phyloP scores from a whole-genome alignment of 78 protist species.

The Fonticula alba region DNA sequence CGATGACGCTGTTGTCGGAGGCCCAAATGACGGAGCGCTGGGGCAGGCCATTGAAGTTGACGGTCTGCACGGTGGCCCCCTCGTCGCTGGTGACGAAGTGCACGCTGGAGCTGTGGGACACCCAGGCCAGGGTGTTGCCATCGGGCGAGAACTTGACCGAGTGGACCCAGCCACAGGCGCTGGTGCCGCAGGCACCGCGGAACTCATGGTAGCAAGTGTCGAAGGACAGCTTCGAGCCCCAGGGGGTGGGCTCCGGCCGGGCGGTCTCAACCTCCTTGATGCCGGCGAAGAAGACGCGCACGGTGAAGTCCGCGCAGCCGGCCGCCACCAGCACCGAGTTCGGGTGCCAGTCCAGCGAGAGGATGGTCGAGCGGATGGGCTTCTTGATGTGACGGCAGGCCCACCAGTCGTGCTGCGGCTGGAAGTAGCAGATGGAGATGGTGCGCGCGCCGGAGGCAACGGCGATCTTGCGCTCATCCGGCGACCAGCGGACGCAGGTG shows the following conservation, averaged over 20 bases:
- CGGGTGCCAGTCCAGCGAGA: slow-evolving; percentile 72
- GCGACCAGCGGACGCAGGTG: slow-evolving; percentile 67
- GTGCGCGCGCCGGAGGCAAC: slow-evolving; percentile 66
- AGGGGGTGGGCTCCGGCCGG: background rate
- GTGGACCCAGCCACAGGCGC: slow-evolving; percentile 69
- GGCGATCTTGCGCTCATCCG: slow-evolving; percentile 68
- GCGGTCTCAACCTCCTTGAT: slow-evolving; percentile 32
- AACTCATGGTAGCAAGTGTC: slow-evolving; percentile 12
- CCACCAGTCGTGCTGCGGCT: slow-evolving; percentile 84
- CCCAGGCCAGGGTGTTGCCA: slow-evolving; percentile 48
- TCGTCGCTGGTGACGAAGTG: slow-evolving; percentile 22
- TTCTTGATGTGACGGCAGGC: slow-evolving; percentile 68
- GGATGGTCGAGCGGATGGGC: slow-evolving; percentile 54
- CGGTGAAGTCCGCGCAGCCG: slow-evolving; percentile 47
- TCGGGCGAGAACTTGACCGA: slow-evolving; percentile 47
- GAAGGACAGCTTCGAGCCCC: slow-evolving; percentile 23
- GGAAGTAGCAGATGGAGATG: slow-evolving; percentile 68
- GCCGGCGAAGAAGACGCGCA: slow-evolving; percentile 47
- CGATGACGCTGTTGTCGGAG: slow-evolving; percentile 32
- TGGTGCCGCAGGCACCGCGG: background rate
- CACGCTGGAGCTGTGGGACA: slow-evolving; percentile 33
- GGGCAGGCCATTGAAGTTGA: slow-evolving; percentile 24
- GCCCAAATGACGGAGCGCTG: slow-evolving; percentile 23
- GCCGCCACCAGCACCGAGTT: slow-evolving; percentile 51
- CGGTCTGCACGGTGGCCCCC: background rate